Base-by-base conservation (phyloP, 2,329 filamentous ascomycete species). In the Aureobasidium zeae region DNA sequence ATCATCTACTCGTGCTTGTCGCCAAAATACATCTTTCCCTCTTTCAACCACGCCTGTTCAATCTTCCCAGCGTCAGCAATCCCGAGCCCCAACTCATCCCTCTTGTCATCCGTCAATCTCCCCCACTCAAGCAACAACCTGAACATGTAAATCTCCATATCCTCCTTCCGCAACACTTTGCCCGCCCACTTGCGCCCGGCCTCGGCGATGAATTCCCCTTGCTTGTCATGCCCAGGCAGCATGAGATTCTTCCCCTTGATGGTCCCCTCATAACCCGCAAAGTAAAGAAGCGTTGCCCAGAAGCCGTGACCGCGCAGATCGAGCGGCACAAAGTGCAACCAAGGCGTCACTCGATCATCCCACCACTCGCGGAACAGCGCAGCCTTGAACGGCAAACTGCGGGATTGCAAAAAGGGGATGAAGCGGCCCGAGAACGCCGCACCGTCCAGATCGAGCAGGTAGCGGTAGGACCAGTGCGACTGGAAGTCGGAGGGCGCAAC, bases 101-200 rank as follows among this genome's bases (percentile, higher is more conserved):
- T 63, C 44, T 55, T 55, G 54, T 86, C 81, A 60, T 83, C 74
- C 16, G 81, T 72, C 32, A 87, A 56, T 49, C 83, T 65, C 2
- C 73, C 83, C 81, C 83, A 91, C 65, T 91, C 85, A 15, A 91
- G 63, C 53, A 91, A 62, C 48, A 91, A 58, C 34, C 85, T 67
- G 56, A 88, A 91, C 54, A 89, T 69, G 55, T 91, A 91, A 8
- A 86, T 73, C 60, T 87, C 81, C 75, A 83, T 84, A 55, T 91
- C 86, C 58, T 81, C 80, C 53, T 74, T 76, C 47, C 80, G 67
- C 13, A 87, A 53, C 10, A 75, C 80, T 56, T 69, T 68, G 5
- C 66, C 64, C 2, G 76, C 77, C 83, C 83, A 86, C 46, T 71
- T 70, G 39, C 70, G 67, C 1, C 83, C 82, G 49, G 78, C 65